A percentile compares a stretch with the other conserved stretches of the same genome.
phyloP scores from a whole-genome alignment of 352 stramenopile genomes.

The Pythium oligandrum region DNA sequence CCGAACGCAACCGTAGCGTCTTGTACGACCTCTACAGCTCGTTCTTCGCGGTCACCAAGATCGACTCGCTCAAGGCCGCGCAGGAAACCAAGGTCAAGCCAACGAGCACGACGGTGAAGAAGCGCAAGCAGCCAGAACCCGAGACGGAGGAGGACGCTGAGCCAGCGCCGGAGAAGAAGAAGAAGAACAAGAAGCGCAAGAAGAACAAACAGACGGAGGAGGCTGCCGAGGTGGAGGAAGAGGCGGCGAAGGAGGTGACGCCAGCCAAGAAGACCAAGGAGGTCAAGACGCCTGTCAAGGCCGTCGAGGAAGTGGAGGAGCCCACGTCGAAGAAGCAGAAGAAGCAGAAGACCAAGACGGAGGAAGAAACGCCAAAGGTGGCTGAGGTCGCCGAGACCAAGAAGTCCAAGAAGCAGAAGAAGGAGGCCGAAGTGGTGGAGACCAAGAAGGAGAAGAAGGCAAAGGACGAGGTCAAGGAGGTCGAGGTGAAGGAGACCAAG shows the following conservation, averaged over 20 bases:
- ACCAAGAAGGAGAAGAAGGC: slow-evolving; percentile 8
- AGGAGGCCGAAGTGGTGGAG: slow-evolving; percentile 6
- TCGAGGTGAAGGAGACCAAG: slow-evolving; percentile 3
- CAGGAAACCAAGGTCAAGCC: slow-evolving; percentile 21
- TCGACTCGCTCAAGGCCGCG: slow-evolving; percentile 67
- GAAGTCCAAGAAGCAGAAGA: slow-evolving; percentile 13
- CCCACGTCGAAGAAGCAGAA: slow-evolving; percentile 10
- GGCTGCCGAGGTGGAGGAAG: slow-evolving; percentile 1
- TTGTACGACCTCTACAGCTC: slow-evolving; percentile 79
- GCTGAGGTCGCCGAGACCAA: slow-evolving; percentile 1
- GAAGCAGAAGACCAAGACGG: slow-evolving; percentile 1
- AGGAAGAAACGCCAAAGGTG: background rate
- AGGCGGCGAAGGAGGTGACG: slow-evolving; percentile 1
- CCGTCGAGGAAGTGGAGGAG: slow-evolving; percentile 5
- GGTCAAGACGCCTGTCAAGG: slow-evolving; percentile 1
- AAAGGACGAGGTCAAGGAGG: slow-evolving; percentile 9
- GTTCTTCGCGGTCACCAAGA: slow-evolving; percentile 62
- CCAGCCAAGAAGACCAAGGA: slow-evolving; percentile 7
- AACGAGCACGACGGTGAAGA: slow-evolving; percentile 18
- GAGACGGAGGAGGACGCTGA: slow-evolving; percentile 1
- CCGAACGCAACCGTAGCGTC: slow-evolving; percentile 69
- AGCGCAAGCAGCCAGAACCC: slow-evolving; percentile 19
- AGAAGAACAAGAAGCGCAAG: slow-evolving; percentile 26
- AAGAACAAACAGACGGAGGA: slow-evolving; percentile 15
- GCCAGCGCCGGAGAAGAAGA: slow-evolving; percentile 9